Percentiles rank a stretch among this genome's conserved stretches.
Conservation (phyloP, 257 asterid genomes). For the Solanum dulcamara region DNA sequence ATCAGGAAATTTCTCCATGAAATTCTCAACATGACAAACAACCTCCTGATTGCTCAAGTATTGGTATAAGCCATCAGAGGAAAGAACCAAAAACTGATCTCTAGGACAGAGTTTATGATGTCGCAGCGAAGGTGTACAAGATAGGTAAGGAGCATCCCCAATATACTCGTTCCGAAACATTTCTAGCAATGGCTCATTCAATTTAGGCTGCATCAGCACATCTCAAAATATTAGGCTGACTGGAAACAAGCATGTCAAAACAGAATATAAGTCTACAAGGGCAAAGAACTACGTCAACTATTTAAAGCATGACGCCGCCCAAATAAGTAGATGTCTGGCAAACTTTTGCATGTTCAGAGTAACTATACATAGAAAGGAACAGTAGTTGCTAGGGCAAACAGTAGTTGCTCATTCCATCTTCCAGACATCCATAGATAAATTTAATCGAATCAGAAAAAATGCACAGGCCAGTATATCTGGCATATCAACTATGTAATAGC, state of each 20-base stretch:
- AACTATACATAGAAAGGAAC: neutral
- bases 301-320: neutral
- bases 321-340: neutral
- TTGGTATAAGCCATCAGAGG: conserved; percentile 15
- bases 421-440: neutral
- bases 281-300: neutral
- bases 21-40: conserved; percentile 8
- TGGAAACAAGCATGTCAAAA: neutral
- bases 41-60: conserved; percentile 12
- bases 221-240: neutral
- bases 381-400: neutral
- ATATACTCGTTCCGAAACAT: conserved; percentile 11
- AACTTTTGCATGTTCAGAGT: neutral
- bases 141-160: conserved; percentile 8
- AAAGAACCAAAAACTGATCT: conserved; percentile 15
- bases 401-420: neutral
- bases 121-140: conserved; percentile 6
- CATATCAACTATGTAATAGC: neutral
- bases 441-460: neutral
- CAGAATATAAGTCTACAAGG: neutral
- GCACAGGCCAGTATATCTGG: neutral
- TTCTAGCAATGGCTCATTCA: conserved; percentile 10
- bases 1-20: conserved; percentile 7
- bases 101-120: conserved; percentile 9
- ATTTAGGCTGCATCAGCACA: conserved; percentile 8